Conservation (phyloP, 148 eudicot genomes). For the Silene latifolia region DNA sequence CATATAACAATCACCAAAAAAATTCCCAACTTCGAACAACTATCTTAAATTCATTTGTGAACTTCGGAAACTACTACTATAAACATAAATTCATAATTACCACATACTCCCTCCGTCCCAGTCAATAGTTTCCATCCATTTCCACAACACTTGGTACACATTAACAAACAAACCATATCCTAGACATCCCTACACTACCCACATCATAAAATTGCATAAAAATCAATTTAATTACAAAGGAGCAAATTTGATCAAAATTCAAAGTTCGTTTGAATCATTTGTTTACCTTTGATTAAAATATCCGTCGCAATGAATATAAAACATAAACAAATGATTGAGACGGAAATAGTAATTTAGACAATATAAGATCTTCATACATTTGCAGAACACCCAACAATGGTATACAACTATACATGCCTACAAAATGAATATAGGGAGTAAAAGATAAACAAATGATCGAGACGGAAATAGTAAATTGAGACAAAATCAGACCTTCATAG, state of each 20-base stretch:
- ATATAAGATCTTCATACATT: slow-evolving; percentile 25
- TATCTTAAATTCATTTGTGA: background rate
- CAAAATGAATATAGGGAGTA: no score
- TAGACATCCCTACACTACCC: background rate
- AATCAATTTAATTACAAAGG: background rate
- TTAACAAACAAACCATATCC: background rate
- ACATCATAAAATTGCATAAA: slow-evolving; percentile 3
- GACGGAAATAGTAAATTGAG: no score
- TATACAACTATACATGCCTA: no score
- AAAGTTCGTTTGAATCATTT: background rate
- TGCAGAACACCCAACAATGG: slow-evolving; percentile 29
- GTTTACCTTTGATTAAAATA: no score
- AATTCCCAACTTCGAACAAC: background rate
- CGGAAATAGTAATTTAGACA: no score
- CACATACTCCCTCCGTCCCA: no score
- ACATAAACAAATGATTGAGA: no score
- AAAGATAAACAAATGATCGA: no score
- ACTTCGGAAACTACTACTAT: background rate
- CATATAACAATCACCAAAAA: background rate
- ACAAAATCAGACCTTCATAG: slow-evolving; percentile 48
- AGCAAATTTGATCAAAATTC: background rate
- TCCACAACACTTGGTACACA: no score
- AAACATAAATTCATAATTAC: background rate
- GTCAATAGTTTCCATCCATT: no score
- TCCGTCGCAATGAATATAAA: no score